Percentiles rank a stretch among this genome's conserved stretches.
phyloP scores from a whole-genome alignment of 805 yeast genomes.

The Saturnispora kantuleensis region DNA sequence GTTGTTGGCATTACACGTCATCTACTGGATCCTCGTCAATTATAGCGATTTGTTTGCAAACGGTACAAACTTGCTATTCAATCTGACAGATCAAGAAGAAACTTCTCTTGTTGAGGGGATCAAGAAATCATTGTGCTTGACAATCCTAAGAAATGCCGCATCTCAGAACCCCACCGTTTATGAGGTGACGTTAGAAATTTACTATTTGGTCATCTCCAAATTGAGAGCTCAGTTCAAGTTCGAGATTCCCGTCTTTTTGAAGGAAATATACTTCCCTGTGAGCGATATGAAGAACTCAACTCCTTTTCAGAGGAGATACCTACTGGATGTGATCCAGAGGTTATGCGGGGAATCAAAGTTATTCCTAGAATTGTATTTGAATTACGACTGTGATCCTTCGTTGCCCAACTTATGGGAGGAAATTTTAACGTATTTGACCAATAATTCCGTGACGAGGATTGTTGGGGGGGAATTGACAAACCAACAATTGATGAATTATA shows the following conservation, averaged over 20 bases:
- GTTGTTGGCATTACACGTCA: conserved; percentile 74
- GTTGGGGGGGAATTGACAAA: conserved; percentile 51
- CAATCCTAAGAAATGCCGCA: conserved; percentile 86
- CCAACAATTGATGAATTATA: conserved; percentile 50
- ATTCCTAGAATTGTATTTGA: conserved; percentile 83
- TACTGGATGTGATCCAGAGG: conserved; percentile 70
- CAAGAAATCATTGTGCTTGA: conserved; percentile 72
- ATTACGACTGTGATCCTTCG: conserved; percentile 84
- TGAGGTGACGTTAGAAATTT: conserved; percentile 84
- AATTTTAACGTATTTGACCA: conserved; percentile 68
- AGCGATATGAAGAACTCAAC: conserved; percentile 88
- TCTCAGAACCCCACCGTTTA: conserved; percentile 85
- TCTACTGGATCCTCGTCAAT: conserved; percentile 76
- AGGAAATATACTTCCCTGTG: conserved; percentile 89
- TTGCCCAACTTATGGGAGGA: conserved; percentile 82
- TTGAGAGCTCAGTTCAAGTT: conserved; percentile 81
- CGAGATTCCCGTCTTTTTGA: conserved; percentile 89
- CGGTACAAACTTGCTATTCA: conserved; percentile 42
- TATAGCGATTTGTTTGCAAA: conserved; percentile 75
- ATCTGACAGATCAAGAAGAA: conserved; percentile 40
- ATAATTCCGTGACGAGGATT: conserved; percentile 49
- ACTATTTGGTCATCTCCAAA: conserved; percentile 80
- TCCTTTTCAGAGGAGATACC: conserved; percentile 83
- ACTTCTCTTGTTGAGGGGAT: conserved; percentile 67
- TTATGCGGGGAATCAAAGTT: conserved; percentile 84